Base-by-base conservation (phyloP, 768 basidiomycete species). In the Fomitopsis serialis region DNA sequence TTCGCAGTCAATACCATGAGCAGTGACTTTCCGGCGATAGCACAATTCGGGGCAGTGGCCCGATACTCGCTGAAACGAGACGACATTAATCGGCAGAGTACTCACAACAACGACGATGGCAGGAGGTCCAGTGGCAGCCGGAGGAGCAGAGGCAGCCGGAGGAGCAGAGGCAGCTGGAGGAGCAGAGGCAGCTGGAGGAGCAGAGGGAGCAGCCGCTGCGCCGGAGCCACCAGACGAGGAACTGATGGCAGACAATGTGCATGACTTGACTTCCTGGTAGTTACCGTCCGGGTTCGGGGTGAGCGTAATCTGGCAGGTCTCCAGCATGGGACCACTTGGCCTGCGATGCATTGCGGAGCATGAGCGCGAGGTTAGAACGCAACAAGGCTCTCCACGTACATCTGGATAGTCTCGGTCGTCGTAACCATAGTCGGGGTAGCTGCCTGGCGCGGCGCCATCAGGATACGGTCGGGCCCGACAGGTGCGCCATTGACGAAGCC, bases 331-430 rank as follows among this genome's bases (percentile, higher is more conserved):
- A 43, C 36, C 27, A 46, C 13, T 21, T 25, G 40, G 52, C 17
- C 24, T 17, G n/a, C 17, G 32, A 21, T 24, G 29, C 29, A 11
- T 32, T 32, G 11, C 42, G 22, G n/a, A n/a, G n/a, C 43, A 24
- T 21, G 27, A 25, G 8, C 35, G 17, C 15, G 17, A 27, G 3
- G 29, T n/a, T 5, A 32, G 11, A 6, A 5, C 5, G 11, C 11
- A 32, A 32, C 11, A 48, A 48, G 19, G 32, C 34, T n/a, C 19
- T 22, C 32, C 15, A 70, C 77, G 64, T 61, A 78, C 77, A 72
- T 77, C 56, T 75, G 63, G 15, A 71, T 56, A 22, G 63, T 68
- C 48, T 58, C 62, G 42, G 65, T 68, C 5, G 74, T 75, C 36
- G 67, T 67, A 3, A 75, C 50, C 13, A 71, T 70, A 5, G 70